Conservation (phyloP, 1,284 basidiomycete genomes). For the Vanrija sp. region DNA sequence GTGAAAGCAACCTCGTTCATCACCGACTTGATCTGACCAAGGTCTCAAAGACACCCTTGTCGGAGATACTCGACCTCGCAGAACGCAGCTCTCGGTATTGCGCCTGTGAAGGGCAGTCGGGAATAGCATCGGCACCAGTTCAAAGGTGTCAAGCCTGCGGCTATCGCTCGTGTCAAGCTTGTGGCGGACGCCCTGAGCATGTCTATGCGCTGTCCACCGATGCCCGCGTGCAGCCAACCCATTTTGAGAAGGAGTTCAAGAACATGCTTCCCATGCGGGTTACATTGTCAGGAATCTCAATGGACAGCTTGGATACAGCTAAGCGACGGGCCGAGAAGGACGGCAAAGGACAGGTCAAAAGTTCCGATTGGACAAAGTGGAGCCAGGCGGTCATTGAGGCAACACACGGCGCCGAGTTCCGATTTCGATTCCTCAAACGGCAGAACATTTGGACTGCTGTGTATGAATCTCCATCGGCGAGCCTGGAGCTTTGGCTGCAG, state of each 20-base stretch:
- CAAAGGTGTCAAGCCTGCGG: slow-evolving; percentile 72
- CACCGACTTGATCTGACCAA: slow-evolving; percentile 67
- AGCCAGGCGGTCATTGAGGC: slow-evolving; percentile 63
- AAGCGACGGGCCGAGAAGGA: slow-evolving; percentile 46
- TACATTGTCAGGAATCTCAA: slow-evolving; percentile 46
- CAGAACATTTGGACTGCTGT: slow-evolving; percentile 81
- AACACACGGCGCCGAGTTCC: slow-evolving; percentile 60
- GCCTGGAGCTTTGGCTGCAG: slow-evolving; percentile 72
- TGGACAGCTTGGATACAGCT: too few relatives aligned
- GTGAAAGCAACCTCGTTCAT: slow-evolving; percentile 62
- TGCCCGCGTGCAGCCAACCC: slow-evolving; percentile 58
- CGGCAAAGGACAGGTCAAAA: slow-evolving; percentile 41
- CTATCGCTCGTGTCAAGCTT: slow-evolving; percentile 74
- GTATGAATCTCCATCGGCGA: slow-evolving; percentile 69
- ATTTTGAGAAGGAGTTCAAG: slow-evolving; percentile 73
- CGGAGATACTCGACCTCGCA: slow-evolving; percentile 63
- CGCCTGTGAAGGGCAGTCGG: slow-evolving; percentile 79
- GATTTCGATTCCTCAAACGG: slow-evolving; percentile 79
- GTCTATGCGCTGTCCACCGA: slow-evolving; percentile 53
- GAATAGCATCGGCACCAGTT: slow-evolving; percentile 67
- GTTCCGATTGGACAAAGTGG: slow-evolving; percentile 64
- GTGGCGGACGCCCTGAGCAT: slow-evolving; percentile 86
- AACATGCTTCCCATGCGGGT: slow-evolving; percentile 82
- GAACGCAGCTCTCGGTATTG: slow-evolving; percentile 73
- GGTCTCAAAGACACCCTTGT: slow-evolving; percentile 54